Evolutionary conservation across 495 filamentous ascomycete species (phyloP).

Genomic region (Venustampulla echinocandica): DNA sequence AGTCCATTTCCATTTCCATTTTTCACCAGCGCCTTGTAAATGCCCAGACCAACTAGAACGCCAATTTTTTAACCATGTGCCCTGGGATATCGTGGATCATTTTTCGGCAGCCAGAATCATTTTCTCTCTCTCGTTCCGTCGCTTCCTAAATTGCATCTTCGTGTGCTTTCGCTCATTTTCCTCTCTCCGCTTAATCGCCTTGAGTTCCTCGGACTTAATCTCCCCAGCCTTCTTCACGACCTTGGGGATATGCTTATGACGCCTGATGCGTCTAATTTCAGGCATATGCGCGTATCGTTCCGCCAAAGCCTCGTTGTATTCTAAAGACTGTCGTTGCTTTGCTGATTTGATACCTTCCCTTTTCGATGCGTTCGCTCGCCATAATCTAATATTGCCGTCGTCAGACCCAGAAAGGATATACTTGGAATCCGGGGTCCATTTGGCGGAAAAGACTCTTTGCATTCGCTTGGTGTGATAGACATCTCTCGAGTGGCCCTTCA

Average conservation of each 20-base stretch:
- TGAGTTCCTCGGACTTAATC: conserved; percentile 88
- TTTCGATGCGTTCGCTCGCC: conserved; percentile 81
- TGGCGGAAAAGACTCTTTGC: conserved; percentile 86
- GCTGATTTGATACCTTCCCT: conserved; percentile 79
- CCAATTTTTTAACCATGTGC: conserved; percentile 8
- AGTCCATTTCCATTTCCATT: not conserved
- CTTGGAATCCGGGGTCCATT: conserved; percentile 79
- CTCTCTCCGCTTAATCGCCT: conserved; percentile 75
- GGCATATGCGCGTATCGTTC: conserved; percentile 91
- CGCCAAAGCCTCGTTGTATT: conserved; percentile 81
- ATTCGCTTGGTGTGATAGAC: conserved; percentile 97
- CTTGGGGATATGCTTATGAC: conserved; percentile 88
- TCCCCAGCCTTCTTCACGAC: conserved; percentile 94
- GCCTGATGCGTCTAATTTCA: conserved; percentile 80
- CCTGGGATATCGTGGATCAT: conserved; percentile 3
- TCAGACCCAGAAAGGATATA: conserved; percentile 80
- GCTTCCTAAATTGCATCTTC: conserved; percentile 63
- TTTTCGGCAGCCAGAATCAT: conserved; percentile 57
- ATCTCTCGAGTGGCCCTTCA: conserved; percentile 76
- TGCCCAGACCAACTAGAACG: conserved; percentile 7
- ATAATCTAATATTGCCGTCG: conserved; percentile 89
- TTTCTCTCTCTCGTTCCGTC: conserved; percentile 84
- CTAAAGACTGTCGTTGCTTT: conserved; percentile 73
- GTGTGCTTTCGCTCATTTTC: conserved; percentile 93
- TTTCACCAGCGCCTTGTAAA: conserved; percentile 9